These are phyloP conservation scores for Sugiyamaella grinbergsii DNA, from an alignment of 1,139 yeast genomes.

Conservation along the genomic window DNA sequence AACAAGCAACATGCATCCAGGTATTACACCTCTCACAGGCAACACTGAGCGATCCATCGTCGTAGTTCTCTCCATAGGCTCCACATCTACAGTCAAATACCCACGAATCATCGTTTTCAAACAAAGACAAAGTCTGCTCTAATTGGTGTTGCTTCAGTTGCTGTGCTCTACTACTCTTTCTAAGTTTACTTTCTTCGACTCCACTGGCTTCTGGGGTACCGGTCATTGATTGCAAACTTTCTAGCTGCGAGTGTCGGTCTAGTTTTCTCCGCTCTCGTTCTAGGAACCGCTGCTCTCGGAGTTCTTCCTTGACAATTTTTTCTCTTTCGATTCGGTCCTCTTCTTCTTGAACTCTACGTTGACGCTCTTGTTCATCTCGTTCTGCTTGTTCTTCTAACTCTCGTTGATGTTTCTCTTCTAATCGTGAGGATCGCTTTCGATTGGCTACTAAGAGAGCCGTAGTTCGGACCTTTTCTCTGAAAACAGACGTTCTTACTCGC, in stretches of 20 bases:
- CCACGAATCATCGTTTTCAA: conserved; percentile 38
- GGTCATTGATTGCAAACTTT: not conserved
- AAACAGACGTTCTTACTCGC: conserved; percentile 32
- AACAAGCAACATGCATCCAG: conserved; percentile 49
- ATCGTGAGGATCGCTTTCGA: conserved; percentile 39
- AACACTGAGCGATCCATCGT: conserved; percentile 44
- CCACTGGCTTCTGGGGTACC: not conserved
- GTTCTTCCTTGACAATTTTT: conserved; percentile 21
- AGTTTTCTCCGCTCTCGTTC: conserved; percentile 21
- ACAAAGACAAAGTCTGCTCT: not conserved
- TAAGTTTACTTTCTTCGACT: conserved; percentile 2
- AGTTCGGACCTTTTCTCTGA: conserved; percentile 33
- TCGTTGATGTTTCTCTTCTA: conserved; percentile 34
- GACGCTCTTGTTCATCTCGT: conserved; percentile 27
- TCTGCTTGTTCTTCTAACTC: conserved; percentile 26
- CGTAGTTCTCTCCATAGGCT: conserved; percentile 45
- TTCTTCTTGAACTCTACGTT: conserved; percentile 25
- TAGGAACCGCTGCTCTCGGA: conserved; percentile 23
- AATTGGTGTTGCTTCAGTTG: conserved; percentile 4
- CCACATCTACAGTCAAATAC: conserved; percentile 49
- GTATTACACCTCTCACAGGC: conserved; percentile 47
- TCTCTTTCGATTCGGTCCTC: conserved; percentile 23
- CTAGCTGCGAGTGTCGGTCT: conserved; percentile 4
- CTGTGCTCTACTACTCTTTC: conserved; percentile 15
- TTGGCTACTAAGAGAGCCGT: conserved; percentile 34